Conservation (phyloP, 352 stramenopile species). For the Phytophthora ramorum region DNA sequence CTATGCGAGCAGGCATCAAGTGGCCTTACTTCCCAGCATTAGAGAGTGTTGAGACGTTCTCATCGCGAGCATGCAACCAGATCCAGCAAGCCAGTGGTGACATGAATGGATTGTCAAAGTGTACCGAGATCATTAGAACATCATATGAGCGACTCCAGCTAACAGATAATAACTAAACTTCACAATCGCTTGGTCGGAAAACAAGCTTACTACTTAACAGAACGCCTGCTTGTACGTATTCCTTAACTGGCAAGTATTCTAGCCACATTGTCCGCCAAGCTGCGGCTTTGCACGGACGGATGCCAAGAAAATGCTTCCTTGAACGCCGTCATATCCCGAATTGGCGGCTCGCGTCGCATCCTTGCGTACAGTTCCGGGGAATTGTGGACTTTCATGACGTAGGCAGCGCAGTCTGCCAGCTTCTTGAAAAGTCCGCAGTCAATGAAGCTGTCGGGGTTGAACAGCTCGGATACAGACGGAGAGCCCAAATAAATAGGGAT, state of each 20-base stretch:
- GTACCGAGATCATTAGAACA: not conserved
- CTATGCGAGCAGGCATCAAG: not conserved
- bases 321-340: constrained; percentile 45
- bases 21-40: not conserved
- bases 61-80: not conserved
- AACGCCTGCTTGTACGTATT: not conserved
- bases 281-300: constrained; percentile 31
- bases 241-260: not conserved
- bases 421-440: constrained; percentile 52
- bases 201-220: not conserved
- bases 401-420: constrained; percentile 43
- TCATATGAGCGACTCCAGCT: not conserved
- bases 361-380: constrained; percentile 42
- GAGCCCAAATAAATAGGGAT: constrained; percentile 69
- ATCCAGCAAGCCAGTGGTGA: not conserved
- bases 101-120: not conserved
- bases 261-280: constrained; percentile 6
- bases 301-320: constrained; percentile 53
- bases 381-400: constrained; percentile 47
- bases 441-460: constrained; percentile 63
- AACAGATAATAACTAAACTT: not conserved
- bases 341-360: constrained; percentile 38
- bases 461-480: constrained; percentile 38
- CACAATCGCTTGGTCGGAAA: no score
- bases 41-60: not conserved